phyloP scores from a whole-genome alignment of 2,329 filamentous ascomycete genomes.

The Tolypocladium pustulatum region DNA sequence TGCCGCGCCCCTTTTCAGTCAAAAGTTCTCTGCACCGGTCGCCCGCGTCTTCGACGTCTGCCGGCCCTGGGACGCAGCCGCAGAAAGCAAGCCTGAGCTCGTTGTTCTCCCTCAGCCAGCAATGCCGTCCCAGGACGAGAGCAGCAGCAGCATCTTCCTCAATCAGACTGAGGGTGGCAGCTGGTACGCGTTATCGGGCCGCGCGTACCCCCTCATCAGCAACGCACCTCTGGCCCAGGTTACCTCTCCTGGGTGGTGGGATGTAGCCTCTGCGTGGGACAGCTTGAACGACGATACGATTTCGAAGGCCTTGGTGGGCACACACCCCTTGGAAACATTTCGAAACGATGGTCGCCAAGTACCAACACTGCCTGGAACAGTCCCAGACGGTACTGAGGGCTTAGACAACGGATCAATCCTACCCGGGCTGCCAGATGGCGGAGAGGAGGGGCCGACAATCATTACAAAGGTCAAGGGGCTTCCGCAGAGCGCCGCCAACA shows the following conservation, averaged over 20 bases:
- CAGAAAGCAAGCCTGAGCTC: conserved; percentile 61
- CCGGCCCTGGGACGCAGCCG: conserved; percentile 53
- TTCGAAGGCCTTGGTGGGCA: conserved; percentile 56
- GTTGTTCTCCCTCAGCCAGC: conserved; percentile 79
- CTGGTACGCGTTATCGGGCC: conserved; percentile 90
- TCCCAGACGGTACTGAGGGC: conserved; percentile 17
- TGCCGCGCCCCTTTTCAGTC: conserved; percentile 50
- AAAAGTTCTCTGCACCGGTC: conserved; percentile 66
- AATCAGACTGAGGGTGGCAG: conserved; percentile 79
- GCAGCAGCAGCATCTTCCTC: conserved; percentile 64
- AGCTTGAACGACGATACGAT: conserved; percentile 35
- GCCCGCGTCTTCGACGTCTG: conserved; percentile 84
- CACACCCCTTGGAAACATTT: conserved; percentile 48
- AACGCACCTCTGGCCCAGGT: conserved; percentile 44
- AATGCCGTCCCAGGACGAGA: conserved; percentile 45
- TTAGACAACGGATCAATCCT: conserved; percentile 22
- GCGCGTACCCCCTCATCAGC: conserved; percentile 74
- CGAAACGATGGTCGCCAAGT: conserved; percentile 22
- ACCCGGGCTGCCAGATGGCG: conserved; percentile 12
- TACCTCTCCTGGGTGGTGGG: conserved; percentile 35
- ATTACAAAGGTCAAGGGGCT: conserved; percentile 40
- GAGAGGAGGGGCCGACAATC: conserved; percentile 29
- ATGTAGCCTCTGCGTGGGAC: conserved; percentile 28
- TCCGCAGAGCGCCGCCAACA: conserved; percentile 37
- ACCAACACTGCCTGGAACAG: conserved; percentile 23